Percentiles rank a stretch among this genome's conserved stretches.
Conservation (phyloP, 1,284 basidiomycete genomes). For the Boletus austroedulis region DNA sequence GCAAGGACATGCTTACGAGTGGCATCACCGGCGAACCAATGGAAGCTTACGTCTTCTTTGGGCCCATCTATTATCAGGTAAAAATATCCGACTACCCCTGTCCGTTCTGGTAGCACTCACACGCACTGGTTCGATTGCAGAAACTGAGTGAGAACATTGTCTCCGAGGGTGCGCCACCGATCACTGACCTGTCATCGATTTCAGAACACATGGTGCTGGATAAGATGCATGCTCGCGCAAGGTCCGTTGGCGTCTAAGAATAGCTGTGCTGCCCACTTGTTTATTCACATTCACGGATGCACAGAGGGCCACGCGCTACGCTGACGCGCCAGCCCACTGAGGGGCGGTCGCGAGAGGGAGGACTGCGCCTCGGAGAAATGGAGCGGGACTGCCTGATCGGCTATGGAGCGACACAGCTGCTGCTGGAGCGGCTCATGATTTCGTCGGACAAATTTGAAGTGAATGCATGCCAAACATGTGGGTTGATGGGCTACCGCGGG, state of each 20-base stretch:
- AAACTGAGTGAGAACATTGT: constrained; percentile 66
- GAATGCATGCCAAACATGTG: constrained; percentile 93
- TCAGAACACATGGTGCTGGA: constrained; percentile 97
- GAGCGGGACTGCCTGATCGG: constrained; percentile 96
- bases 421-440: constrained; percentile 97
- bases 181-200: constrained; percentile 21
- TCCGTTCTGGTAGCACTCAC: constrained; percentile 14
- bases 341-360: constrained; percentile 96
- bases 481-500: constrained; percentile 94
- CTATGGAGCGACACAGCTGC: constrained; percentile 93
- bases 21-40: constrained; percentile 97
- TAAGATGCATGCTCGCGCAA: constrained; percentile 99
- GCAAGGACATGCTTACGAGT: constrained; percentile 97
- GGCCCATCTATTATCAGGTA: constrained; percentile 98
- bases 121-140: constrained; percentile 39
- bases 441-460: constrained; percentile 97
- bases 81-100: constrained; percentile 11
- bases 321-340: constrained; percentile 92
- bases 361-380: constrained; percentile 97
- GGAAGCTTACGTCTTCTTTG: constrained; percentile 98
- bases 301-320: constrained; percentile 87
- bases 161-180: constrained; percentile 7
- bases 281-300: constrained; percentile 14
- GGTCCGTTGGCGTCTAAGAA: constrained; percentile 46
- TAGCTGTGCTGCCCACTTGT: not conserved